Base-by-base conservation (phyloP, 176 grass and related monocot genomes). In the Tillandsia fasciculata region DNA sequence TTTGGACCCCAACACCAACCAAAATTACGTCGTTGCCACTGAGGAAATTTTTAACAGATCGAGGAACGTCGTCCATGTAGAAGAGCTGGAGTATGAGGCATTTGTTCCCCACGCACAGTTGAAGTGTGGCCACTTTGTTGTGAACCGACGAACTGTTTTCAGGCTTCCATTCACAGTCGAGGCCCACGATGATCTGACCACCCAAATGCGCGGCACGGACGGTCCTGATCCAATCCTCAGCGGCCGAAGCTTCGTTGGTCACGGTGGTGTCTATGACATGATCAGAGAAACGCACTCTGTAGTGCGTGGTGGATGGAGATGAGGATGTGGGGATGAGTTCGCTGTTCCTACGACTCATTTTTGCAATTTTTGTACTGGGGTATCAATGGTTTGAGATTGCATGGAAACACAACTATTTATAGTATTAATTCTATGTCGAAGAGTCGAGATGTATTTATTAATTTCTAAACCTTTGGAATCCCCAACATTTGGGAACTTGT, bases 161-260 rank as follows among this genome's bases (percentile, higher is more conserved):
- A 0, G 77, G 83, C 20, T 78, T 86, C 80, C 84, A 91, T 64
- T 91, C 71, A 61, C 84, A 87, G 79, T 87, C 77, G 13, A 91
- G 81, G 12, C 84, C 81, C 26, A 84, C 88, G 26, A 87, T 49
- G 24, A 81, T 23, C 26, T 26, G 61, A 11, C 10, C 29, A 3
- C 0, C 3, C 2, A 7, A 28, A 61, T 51, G 7, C 2, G 53
- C 1, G 26, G 84, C 77, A 58, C 65, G 70, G 8, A 78, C 67
- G 53, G 2, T 2, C 50, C 84, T 42, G 33, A 42, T 42, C 33
- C 84, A 86, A 8, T 27, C 70, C 24, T 78, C 74, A 51, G 75
- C 79, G 2, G 4, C 56, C 0, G 50, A 12, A 10, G 65, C 66
- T 33, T 78, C 58, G 70, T 65, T 69, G 74, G 84, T 82, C 11